Evolutionary conservation across 1,284 basidiomycete genomes (phyloP).

Genomic region (Irpex lacteus): DNA sequence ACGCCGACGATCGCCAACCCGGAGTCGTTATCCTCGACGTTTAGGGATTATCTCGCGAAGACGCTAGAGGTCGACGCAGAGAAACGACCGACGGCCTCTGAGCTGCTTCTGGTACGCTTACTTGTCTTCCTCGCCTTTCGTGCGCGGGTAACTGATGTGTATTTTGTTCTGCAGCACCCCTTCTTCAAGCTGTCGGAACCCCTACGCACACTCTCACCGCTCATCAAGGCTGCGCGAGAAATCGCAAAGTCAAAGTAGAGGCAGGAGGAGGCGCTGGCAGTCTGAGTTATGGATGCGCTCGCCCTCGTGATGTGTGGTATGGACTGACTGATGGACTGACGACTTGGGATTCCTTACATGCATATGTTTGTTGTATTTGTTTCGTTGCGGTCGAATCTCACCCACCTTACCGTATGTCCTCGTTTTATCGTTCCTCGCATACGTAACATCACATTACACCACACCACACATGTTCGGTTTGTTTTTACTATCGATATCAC

Average conservation of each 20-base stretch:
- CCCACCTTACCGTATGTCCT: too few relatives aligned
- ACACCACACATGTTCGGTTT: too few relatives aligned
- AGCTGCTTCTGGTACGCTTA: constrained; percentile 68
- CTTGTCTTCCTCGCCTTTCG: background rate
- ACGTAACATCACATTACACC: too few relatives aligned
- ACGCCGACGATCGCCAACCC: constrained; percentile 96
- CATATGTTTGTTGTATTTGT: too few relatives aligned
- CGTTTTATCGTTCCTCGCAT: too few relatives aligned
- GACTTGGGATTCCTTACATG: too few relatives aligned
- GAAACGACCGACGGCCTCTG: constrained; percentile 85
- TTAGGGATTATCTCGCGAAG: constrained; percentile 88
- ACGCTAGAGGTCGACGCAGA: constrained; percentile 96
- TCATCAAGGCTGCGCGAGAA: constrained; percentile 93
- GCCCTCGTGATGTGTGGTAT: background rate
- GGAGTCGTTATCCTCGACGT: constrained; percentile 83
- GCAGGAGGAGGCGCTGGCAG: too few relatives aligned
- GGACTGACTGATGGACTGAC: too few relatives aligned
- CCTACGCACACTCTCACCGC: constrained; percentile 80
- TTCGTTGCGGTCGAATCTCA: too few relatives aligned
- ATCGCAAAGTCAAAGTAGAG: constrained; percentile 69
- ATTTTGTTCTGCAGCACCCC: constrained; percentile 56
- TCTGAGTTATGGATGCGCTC: too few relatives aligned
- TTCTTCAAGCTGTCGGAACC: constrained; percentile 91
- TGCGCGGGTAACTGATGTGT: constrained; percentile 1
- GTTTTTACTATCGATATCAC: too few relatives aligned